Conservation (phyloP, 495 filamentous ascomycete species). For the Penicillium cinerascens region DNA sequence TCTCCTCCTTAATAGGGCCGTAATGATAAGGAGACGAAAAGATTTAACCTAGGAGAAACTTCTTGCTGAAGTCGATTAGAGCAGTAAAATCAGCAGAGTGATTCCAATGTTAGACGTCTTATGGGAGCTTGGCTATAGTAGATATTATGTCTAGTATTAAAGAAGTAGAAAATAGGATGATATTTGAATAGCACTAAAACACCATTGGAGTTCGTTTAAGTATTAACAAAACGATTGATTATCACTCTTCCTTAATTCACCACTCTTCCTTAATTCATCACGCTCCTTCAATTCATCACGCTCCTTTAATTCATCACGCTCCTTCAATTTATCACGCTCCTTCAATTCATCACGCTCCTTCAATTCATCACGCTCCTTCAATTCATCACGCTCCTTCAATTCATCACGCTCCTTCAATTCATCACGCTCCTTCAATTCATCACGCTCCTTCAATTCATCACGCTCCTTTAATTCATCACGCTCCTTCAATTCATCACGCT, state of each 20-base stretch:
- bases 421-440: no score
- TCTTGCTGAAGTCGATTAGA: background rate
- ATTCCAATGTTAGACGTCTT: background rate
- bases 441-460: no score
- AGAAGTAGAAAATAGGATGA: background rate
- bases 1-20: background rate
- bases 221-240: background rate
- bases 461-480: no score
- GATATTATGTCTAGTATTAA: background rate
- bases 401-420: no score
- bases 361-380: no score
- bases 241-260: background rate
- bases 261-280: no score
- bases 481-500: no score
- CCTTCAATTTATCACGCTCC: no score
- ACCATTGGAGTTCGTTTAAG: background rate
- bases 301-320: no score
- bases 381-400: no score
- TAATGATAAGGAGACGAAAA: background rate
- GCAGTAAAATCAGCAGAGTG: background rate
- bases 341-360: no score
- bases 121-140: background rate
- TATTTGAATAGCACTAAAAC: background rate
- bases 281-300: no score
- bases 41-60: background rate